Base-by-base conservation (phyloP, 2,329 filamentous ascomycete genomes). In the Stemphylium lycopersici region DNA sequence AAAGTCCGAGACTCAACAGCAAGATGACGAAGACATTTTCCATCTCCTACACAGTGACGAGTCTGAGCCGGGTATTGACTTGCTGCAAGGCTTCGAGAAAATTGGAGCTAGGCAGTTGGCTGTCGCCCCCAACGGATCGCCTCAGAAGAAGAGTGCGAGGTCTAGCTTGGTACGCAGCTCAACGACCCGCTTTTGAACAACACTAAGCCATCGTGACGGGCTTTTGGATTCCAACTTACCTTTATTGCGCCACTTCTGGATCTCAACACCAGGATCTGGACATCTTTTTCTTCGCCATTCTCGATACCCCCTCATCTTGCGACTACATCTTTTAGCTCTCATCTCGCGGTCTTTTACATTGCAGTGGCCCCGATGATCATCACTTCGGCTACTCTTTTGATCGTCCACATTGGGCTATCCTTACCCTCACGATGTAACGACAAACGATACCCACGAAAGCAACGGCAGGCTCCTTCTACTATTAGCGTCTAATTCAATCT, bases 51-150 rank as follows among this genome's bases (percentile, higher is more conserved):
- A 86, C 46, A 79, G 81, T 52, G 86, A 88, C 55, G 84, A 86
- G 36, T 78, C 78, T 3, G 80, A 84, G 53, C 85, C 87, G 55
- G 76, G 83, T 12, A 81, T 91, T 45, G 89, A 92, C 65, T 87
- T 92, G 61, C 82, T 90, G 40, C 87, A 90, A 68, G 88, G 88
- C 8, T 92, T 91, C 66, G 85, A 88, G 70, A 89, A 87, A 77
- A 91, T 92, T 69, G 89, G 89, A 45, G 70, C 75, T 4, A 58
- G 69, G 24, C 52, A 64, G 2, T 62, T 67, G 20, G 64, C 65
- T 39, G 68, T 73, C 33, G 71, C 72, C 5, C 62, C 70, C 7
- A 74, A 74, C 32, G 72, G 71, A 29, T 74, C 71, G 20, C 72
- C 72, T 11, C 60, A 68, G 52, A 74, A 74, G 64, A 63, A 67